phyloP scores from a whole-genome alignment of 768 basidiomycete species.

The Hydnomerulius pinastri region DNA sequence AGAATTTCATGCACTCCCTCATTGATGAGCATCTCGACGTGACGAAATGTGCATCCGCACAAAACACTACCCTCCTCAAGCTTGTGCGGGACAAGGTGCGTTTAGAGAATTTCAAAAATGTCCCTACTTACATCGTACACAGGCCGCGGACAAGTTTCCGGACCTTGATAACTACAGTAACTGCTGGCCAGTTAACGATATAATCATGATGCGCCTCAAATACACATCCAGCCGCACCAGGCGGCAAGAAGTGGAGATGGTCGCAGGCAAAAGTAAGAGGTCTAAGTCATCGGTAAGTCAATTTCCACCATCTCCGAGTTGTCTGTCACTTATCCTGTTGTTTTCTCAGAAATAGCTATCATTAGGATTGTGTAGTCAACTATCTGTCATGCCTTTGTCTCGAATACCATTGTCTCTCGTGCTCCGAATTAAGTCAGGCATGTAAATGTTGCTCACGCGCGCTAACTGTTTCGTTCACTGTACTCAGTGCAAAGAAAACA shows the following conservation, averaged over 20 bases:
- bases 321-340: neutral
- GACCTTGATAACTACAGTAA: slow-evolving; percentile 10
- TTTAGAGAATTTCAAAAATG: neutral
- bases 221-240: slow-evolving; percentile 1
- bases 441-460: too few species aligned
- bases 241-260: neutral
- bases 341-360: neutral
- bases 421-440: too few species aligned
- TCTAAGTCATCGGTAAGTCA: neutral
- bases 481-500: too few species aligned
- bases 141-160: neutral
- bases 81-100: neutral
- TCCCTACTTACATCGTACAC: neutral
- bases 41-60: slow-evolving; percentile 9
- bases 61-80: neutral
- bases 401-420: too few species aligned
- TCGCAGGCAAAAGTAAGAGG: slow-evolving; percentile 5
- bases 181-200: slow-evolving; percentile 7
- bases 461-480: too few species aligned
- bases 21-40: slow-evolving; percentile 8
- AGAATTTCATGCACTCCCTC: slow-evolving; percentile 1
- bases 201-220: slow-evolving; percentile 15
- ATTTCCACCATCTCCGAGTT: neutral
- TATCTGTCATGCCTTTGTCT: too few species aligned
- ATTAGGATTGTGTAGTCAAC: too few species aligned